Percentiles rank a stretch among this genome's conserved stretches.
Evolutionary conservation across 2,329 filamentous ascomycete species (phyloP).

Genomic region (Apiospora marii): DNA sequence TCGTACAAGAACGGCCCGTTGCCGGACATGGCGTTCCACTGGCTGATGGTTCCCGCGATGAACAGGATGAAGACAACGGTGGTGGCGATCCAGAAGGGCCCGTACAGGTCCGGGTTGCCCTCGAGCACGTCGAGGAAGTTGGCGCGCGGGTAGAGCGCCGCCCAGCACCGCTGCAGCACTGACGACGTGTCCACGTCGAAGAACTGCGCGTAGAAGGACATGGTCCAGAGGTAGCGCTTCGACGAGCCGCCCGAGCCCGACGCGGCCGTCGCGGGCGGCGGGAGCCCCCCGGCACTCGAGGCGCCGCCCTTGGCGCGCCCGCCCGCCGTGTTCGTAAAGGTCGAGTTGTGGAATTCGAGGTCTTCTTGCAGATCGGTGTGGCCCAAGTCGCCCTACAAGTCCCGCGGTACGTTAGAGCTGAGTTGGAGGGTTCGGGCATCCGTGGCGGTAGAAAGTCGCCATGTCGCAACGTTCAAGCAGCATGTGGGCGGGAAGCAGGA

Average conservation of each 20-base stretch:
- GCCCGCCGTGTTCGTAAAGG: constrained; percentile 69
- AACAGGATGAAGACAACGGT: constrained; percentile 97
- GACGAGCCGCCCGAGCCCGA: constrained; percentile 48
- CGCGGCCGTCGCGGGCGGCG: constrained; percentile 63
- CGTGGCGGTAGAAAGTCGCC: background rate
- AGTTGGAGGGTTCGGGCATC: background rate
- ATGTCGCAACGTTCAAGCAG: background rate
- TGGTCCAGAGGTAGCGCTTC: constrained; percentile 91
- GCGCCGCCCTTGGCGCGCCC: constrained; percentile 60
- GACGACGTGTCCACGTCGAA: constrained; percentile 97
- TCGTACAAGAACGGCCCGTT: constrained; percentile 86
- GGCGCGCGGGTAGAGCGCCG: constrained; percentile 86
- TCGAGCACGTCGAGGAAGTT: constrained; percentile 98
- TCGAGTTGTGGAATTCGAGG: constrained; percentile 96
- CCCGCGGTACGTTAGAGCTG: background rate
- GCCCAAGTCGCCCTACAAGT: constrained; percentile 84
- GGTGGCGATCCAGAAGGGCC: constrained; percentile 98
- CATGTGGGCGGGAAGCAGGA: background rate
- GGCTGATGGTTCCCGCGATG: constrained; percentile 91
- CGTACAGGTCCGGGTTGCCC: constrained; percentile 95
- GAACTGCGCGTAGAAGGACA: constrained; percentile 96
- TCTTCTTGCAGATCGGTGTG: constrained; percentile 98
- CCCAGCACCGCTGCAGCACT: constrained; percentile 85
- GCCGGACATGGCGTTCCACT: constrained; percentile 78
- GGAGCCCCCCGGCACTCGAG: constrained; percentile 55